These are phyloP conservation scores for Microdochium trichocladiopsis DNA, from an alignment of 2,329 filamentous ascomycete genomes.

Conservation along the genomic window DNA sequence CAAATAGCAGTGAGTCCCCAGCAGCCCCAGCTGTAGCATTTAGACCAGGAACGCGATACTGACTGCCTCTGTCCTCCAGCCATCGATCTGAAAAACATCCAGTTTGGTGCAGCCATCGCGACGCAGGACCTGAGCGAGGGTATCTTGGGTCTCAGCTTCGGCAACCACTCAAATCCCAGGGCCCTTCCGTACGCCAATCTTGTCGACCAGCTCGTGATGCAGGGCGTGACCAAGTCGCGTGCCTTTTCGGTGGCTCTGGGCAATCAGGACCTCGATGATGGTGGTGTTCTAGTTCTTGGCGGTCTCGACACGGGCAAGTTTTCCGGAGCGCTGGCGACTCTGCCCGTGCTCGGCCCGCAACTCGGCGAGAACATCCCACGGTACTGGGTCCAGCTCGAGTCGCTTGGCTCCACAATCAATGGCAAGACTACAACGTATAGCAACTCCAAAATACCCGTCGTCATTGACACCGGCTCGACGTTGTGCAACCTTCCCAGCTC, in stretches of 20 bases:
- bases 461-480: constrained; percentile 27
- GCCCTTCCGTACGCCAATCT: constrained; percentile 21
- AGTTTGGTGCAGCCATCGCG: constrained; percentile 21
- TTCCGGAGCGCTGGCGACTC: constrained; percentile 3
- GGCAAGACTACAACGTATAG: constrained; percentile 11
- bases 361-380: constrained; percentile 16
- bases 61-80: constrained; percentile 3
- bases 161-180: constrained; percentile 6
- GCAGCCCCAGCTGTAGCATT: background rate
- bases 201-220: constrained; percentile 17
- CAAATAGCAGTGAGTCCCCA: constrained; percentile 13
- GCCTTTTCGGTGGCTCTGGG: constrained; percentile 16
- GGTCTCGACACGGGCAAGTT: constrained; percentile 30
- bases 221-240: constrained; percentile 13
- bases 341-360: constrained; percentile 18
- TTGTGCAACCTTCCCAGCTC: constrained; percentile 57
- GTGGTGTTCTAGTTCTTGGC: constrained; percentile 23
- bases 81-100: constrained; percentile 13
- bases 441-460: constrained; percentile 17
- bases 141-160: constrained; percentile 24
- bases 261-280: constrained; percentile 7
- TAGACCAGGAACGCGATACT: background rate
- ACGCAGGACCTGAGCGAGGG: constrained; percentile 21
- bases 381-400: constrained; percentile 35
- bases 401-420: constrained; percentile 24